Evolutionary conservation across 1,284 basidiomycete genomes (phyloP), one percentile per base, ranked within the genome.

Genomic region (Tetrapyrgos nigripes): DNA sequence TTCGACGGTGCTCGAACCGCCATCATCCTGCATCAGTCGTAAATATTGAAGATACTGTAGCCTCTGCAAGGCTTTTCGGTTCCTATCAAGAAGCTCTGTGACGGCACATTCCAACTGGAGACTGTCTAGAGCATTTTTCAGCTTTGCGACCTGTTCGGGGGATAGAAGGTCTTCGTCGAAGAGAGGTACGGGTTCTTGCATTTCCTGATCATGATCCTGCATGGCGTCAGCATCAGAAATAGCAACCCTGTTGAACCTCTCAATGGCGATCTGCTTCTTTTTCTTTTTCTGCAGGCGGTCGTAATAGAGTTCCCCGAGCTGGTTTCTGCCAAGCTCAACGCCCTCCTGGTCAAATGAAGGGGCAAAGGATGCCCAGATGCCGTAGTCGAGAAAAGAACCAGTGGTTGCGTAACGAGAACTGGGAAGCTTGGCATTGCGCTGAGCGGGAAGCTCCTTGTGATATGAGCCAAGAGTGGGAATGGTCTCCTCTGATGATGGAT

Each of bases 381-480:
- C 91, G 67, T 93, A 93, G 69, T 93, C 88, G 10, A 93, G 76
- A 67, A 92, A 92, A 2, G 79, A 73, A 52, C 88, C 89, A 31
- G 83, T 79, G 48, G 83, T 82, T 35, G 78, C 71, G 45, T 78
- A 72, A 55, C 73, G 70, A 40, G 37, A n/a, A 40, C 19, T n/a
- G 5, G 19, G 17, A n/a, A 40, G 37, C 4, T 9, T 40, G 37
- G 17, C 6, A n/a, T n/a, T 11, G 59, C 72, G 74, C 50, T 68
- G 62, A 43, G 74, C 70, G 53, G 75, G 67, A 1, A 76, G 64
- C 26, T 79, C 77, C 61, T 79, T 81, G 27, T 73, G 66, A 44
- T 83, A 83, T 17, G 82, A 76, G 21, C 70, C 78, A 49, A 68
- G 57, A 43, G 50, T 63, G 26, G 64, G 59, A 28, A 72, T 58